These are phyloP conservation scores for Canavalia ensiformis DNA, from an alignment of 306 rosid genomes.

Conservation along the genomic window DNA sequence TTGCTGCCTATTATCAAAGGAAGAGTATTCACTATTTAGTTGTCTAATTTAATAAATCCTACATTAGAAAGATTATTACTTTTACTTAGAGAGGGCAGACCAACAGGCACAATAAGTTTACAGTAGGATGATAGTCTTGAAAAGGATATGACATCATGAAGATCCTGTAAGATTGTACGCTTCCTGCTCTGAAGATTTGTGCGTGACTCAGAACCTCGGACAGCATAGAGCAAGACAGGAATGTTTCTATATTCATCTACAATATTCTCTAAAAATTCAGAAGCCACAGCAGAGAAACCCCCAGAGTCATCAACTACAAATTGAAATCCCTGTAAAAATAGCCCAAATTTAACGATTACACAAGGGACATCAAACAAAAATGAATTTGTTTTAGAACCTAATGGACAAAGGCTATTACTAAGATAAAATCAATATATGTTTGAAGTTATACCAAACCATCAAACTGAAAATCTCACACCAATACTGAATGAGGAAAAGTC, in stretches of 20 bases:
- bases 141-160: constrained; percentile 88
- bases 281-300: constrained; percentile 89
- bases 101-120: constrained; percentile 82
- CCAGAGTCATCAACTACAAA: constrained; percentile 84
- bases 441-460: constrained; percentile 19
- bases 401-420: constrained; percentile 2
- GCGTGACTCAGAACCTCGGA: constrained; percentile 61
- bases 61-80: constrained; percentile 58
- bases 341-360: constrained; percentile 45
- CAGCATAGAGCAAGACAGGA: constrained; percentile 78
- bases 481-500: constrained; percentile 26
- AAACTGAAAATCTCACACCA: constrained; percentile 31
- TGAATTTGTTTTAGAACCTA: constrained; percentile 10
- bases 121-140: constrained; percentile 79
- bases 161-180: constrained; percentile 69
- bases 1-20: constrained; percentile 31
- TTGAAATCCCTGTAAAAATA: constrained; percentile 83
- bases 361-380: constrained; percentile 42
- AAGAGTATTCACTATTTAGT: constrained; percentile 33
- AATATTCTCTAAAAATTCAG: constrained; percentile 80
- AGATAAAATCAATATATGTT: constrained; percentile 29
- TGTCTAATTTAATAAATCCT: constrained; percentile 21
- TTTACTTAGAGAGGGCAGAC: constrained; percentile 75
- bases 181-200: constrained; percentile 60
- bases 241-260: constrained; percentile 81